Conservation (phyloP, 1,284 basidiomycete genomes). For the Sanghuangporus weigelae region DNA sequence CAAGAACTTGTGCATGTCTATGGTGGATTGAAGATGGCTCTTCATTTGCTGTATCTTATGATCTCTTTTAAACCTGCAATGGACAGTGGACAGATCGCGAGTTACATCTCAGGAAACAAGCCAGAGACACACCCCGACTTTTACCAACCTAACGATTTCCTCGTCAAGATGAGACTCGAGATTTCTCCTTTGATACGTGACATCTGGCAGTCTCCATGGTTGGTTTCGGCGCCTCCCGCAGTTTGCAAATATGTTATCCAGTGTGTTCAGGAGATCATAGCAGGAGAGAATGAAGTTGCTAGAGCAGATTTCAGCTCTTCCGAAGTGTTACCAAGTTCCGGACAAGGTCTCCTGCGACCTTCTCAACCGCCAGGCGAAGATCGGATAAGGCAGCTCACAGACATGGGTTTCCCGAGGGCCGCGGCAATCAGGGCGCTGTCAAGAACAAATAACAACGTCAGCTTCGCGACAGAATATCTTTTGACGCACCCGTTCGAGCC, state of each 20-base stretch:
- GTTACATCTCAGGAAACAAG: conserved; percentile 73
- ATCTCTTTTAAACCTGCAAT: conserved; percentile 77
- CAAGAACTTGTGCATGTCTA: conserved; percentile 72
- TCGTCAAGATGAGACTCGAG: conserved; percentile 75
- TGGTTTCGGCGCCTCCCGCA: conserved; percentile 66
- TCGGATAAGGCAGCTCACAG: conserved; percentile 77
- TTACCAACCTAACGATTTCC: conserved; percentile 83
- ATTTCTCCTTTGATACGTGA: conserved; percentile 64
- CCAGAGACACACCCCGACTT: conserved; percentile 68
- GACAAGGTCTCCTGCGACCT: conserved; percentile 33
- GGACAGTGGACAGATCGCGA: conserved; percentile 79
- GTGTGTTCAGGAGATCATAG: conserved; percentile 77
- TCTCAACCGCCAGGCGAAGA: conserved; percentile 63
- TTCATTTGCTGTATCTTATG: conserved; percentile 75
- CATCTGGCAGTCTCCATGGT: conserved; percentile 86
- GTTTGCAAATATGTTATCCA: conserved; percentile 74
- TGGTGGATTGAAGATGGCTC: conserved; percentile 75
- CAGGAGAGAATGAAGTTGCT: conserved; percentile 75
- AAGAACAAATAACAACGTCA: conserved; percentile 86
- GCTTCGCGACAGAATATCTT: conserved; percentile 85
- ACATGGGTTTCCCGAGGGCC: conserved; percentile 94
- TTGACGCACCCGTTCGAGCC: conserved; percentile 76
- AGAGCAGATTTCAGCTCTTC: conserved; percentile 32
- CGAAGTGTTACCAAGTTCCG: conserved; percentile 21
- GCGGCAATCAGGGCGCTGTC: conserved; percentile 81